phyloP scores from a whole-genome alignment of 768 basidiomycete species.

The Mrakia frigida region DNA sequence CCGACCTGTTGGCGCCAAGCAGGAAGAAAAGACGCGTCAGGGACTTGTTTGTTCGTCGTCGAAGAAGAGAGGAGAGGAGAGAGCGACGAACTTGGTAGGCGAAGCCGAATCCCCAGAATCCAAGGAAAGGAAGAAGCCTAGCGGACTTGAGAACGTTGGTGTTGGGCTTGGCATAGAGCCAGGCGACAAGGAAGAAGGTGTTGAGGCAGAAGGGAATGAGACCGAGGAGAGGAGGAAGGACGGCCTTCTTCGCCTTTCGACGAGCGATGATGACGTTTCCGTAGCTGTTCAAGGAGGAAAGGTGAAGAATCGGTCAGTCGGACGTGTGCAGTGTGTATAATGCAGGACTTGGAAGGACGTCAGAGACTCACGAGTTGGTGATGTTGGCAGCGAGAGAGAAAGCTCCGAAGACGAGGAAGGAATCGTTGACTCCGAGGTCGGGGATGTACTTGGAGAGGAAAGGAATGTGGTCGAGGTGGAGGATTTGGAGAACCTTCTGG shows the following conservation, averaged over 20 bases:
- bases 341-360: too few species aligned
- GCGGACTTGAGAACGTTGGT: conserved; percentile 68
- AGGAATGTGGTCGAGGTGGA: conserved; percentile 19
- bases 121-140: conserved; percentile 78
- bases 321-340: too few species aligned
- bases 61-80: not conserved
- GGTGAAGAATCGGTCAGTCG: not conserved
- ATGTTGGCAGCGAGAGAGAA: conserved; percentile 75
- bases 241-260: conserved; percentile 44
- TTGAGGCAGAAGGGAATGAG: conserved; percentile 76
- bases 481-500: conserved; percentile 12
- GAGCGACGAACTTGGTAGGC: conserved; percentile 21
- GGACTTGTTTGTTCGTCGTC: too few species aligned
- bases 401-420: conserved; percentile 76
- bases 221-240: conserved; percentile 58
- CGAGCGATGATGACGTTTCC: conserved; percentile 68
- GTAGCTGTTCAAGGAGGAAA: conserved; percentile 53
- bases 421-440: conserved; percentile 71
- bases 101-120: conserved; percentile 69
- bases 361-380: conserved; percentile 56
- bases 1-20: conserved; percentile 58
- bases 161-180: conserved; percentile 66
- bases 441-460: conserved; percentile 9
- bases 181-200: conserved; percentile 65
- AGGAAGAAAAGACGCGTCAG: not conserved